These are phyloP conservation scores for Phycomyces nitens DNA, from an alignment of 192 early-diverging fungal genomes.

Conservation along the genomic window DNA sequence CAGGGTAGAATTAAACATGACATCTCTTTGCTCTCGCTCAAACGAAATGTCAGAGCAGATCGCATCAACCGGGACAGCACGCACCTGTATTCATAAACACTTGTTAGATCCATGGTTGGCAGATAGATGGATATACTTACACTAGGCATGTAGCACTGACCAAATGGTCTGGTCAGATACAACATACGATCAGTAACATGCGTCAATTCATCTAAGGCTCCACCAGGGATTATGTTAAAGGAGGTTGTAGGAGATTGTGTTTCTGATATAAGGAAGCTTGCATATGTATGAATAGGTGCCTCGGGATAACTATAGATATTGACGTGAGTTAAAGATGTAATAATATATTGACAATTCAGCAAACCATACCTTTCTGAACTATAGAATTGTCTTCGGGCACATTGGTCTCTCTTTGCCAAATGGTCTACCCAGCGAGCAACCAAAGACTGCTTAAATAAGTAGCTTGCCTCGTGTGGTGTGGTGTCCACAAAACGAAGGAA, in stretches of 20 bases:
- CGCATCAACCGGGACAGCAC: slow-evolving; percentile 60
- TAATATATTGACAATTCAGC: neutral
- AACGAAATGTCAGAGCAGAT: slow-evolving; percentile 64
- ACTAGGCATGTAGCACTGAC: slow-evolving; percentile 36
- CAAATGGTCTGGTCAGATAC: slow-evolving; percentile 9
- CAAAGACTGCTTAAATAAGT: slow-evolving; percentile 35
- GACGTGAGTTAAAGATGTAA: neutral
- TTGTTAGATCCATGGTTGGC: slow-evolving; percentile 30
- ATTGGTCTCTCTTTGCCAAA: slow-evolving; percentile 28
- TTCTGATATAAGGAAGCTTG: slow-evolving; percentile 41
- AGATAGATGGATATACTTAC: slow-evolving; percentile 17
- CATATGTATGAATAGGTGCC: slow-evolving; percentile 40
- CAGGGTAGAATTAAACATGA: slow-evolving; percentile 42
- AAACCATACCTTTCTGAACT: slow-evolving; percentile 1
- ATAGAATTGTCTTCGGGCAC: slow-evolving; percentile 33
- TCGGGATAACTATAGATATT: slow-evolving; percentile 8
- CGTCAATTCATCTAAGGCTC: slow-evolving; percentile 25
- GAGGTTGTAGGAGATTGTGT: slow-evolving; percentile 18
- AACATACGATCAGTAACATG: slow-evolving; percentile 28
- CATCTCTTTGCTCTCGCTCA: slow-evolving; percentile 45
- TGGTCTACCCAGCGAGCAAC: slow-evolving; percentile 42
- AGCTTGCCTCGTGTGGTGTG: slow-evolving; percentile 41
- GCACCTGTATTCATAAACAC: slow-evolving; percentile 30
- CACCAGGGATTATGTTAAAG: slow-evolving; percentile 16
- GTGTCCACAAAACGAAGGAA: slow-evolving; percentile 55